Evolutionary conservation across 2,329 filamentous ascomycete genomes (phyloP), one percentile per base, ranked within the genome.

Genomic region (Fusarium pininemorale): DNA sequence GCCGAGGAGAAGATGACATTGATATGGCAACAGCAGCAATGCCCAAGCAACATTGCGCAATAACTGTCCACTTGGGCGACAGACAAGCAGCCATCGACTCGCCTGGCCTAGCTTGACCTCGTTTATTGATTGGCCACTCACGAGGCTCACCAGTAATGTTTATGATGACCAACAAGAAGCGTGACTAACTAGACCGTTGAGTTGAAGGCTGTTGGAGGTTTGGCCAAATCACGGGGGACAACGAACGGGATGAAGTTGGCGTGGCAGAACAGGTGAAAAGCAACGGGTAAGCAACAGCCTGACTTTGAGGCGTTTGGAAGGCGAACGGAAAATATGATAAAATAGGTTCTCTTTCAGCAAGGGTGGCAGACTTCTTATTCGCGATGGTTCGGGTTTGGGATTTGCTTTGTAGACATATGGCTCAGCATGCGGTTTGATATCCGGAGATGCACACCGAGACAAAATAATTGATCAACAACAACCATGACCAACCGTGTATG

Each of bases 361-460:
- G 42, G 53, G 68, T 18, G 61, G 64, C 55, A 57, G 41, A 65
- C 75, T 66, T 76, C 30, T 47, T 72, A 71, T 73, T 69, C 45
- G 26, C 56, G 54, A 47, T 59, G 50, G 50, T 72, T 69, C 76
- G 58, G 41, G 59, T 63, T 77, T 69, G 56, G 56, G 66, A 71
- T 77, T 72, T 73, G 71, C 69, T 68, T 67, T 68, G 63, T 68
- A 77, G 64, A 73, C 41, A 57, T 60, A 65, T 58, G 61, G 73
- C 69, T 70, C 37, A 65, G 72, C 63, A 55, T 67, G 60, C 58
- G 72, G 57, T 69, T 66, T 73, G 70, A 73, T 73, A 64, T 73
- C 56, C 71, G 50, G 53, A 54, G 55, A 67, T 63, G 66, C 54
- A 69, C 67, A 66, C 53, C 56, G 67, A 56, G 63, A 58, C 50